These are phyloP conservation scores for Physaria fendleri DNA, from an alignment of 345 rosid genomes.

Conservation along the genomic window DNA sequence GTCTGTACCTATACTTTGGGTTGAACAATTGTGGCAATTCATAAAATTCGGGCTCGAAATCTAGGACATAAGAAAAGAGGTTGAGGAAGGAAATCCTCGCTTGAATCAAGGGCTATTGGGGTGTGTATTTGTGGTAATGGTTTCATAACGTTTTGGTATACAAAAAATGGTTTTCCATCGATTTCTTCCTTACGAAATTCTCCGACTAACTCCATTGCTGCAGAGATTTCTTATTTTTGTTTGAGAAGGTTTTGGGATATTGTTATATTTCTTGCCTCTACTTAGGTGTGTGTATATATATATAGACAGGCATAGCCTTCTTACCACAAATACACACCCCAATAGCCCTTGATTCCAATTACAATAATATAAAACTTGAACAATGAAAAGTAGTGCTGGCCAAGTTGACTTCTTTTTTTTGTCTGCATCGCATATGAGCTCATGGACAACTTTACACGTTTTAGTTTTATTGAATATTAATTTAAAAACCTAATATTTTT, in stretches of 20 bases:
- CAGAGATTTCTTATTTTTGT: background rate
- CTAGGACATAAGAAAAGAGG: background rate
- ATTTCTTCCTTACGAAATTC: background rate
- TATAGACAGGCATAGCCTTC: no score
- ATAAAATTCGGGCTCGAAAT: background rate
- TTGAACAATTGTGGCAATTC: no score
- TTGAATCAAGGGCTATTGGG: background rate
- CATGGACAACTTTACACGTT: no score
- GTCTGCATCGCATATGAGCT: no score
- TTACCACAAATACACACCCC: background rate
- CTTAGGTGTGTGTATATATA: no score
- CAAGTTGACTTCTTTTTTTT: no score
- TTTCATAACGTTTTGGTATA: background rate
- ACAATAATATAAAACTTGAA: no score
- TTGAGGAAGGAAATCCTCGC: background rate
- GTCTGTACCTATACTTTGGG: no score
- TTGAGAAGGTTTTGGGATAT: background rate
- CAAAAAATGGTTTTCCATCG: background rate
- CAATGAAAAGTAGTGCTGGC: no score
- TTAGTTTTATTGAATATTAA: no score
- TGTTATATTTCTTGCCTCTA: background rate
- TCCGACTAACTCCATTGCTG: background rate
- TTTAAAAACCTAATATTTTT: no score
- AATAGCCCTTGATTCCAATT: background rate
- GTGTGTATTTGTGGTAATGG: background rate